Percentiles rank a stretch among this genome's conserved stretches.
Conservation (phyloP, 73 alveolate genomes). For the Blepharisma japonicum region DNA sequence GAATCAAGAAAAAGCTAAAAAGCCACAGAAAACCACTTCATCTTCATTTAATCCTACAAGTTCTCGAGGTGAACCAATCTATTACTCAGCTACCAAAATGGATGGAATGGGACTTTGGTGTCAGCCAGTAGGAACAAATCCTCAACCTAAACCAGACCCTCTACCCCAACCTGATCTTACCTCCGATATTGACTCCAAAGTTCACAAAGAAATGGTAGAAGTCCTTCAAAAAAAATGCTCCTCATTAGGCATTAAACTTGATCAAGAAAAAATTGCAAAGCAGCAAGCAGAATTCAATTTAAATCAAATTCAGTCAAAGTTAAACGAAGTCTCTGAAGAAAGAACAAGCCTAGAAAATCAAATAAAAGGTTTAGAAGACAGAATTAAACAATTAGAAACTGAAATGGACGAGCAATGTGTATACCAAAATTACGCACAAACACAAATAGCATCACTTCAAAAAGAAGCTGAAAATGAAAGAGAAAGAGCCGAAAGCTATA, state of each 20-base stretch:
- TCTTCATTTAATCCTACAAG: slow-evolving; percentile 2
- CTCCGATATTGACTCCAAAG: not conserved
- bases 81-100: slow-evolving; percentile 13
- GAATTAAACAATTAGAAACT: not conserved
- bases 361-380: not conserved
- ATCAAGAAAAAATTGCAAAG: not conserved
- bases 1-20: not conserved
- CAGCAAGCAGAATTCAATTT: not conserved
- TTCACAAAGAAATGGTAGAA: not conserved
- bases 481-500: not conserved
- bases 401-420: slow-evolving; percentile 24
- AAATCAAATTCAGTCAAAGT: not conserved
- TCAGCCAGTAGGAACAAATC: not conserved
- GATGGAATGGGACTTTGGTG: slow-evolving; percentile 32
- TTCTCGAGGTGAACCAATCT: slow-evolving; percentile 11
- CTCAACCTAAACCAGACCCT: not conserved
- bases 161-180: slow-evolving; percentile 8
- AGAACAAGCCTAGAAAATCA: not conserved
- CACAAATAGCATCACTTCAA: slow-evolving; percentile 6
- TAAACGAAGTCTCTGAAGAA: not conserved
- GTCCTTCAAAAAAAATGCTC: slow-evolving; percentile 21
- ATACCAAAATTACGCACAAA: slow-evolving; percentile 3
- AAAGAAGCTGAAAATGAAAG: slow-evolving; percentile 23
- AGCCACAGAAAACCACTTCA: not conserved
- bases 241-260: not conserved